Evolutionary conservation across 306 rosid species (phyloP), one percentile per base, ranked within the genome.

Genomic region (Cotoneaster glaucophyllus): DNA sequence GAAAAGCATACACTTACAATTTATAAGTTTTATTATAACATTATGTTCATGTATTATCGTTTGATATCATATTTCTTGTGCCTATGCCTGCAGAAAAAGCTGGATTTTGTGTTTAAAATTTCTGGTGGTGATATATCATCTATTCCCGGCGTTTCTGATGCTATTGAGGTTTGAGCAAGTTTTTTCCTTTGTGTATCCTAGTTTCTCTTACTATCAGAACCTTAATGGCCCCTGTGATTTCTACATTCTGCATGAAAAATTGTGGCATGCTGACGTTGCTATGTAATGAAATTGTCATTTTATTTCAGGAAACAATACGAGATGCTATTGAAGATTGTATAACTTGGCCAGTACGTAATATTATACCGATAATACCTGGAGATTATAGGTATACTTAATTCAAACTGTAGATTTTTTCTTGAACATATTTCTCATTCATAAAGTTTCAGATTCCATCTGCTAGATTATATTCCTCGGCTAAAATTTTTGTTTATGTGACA

Each of bases 271-370:
- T 45, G 41, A 25, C 0, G 29, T 21, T 58, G 24, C 52, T 14
- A n/a, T 37, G 50, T 64, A 58, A 56, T 71, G 54, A 25, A 76
- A 29, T 78, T 64, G 11, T 44, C 54, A n/a, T 32, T 10, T 50
- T n/a, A 29, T 64, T 65, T 43, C 86, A 95, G 97, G 97, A 89
- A 85, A 95, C 97, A 67, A 87, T 95, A 73, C 86, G 87, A 73
- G 97, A 95, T 81, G 97, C 98, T 59, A 72, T 95, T 63, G 98
- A 95, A 87, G 98, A 89, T 82, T 83, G 90, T 37, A 86, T 95
- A 82, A 89, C 89, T 79, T 95, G 98, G 98, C 98, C 98, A 25
- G 97, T 92, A 50, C 89, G 98, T 41, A 82, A 82, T 74, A 73
- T 92, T 63, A 76, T 92, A 58, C 96, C 98, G 68, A 89, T 95